Conservation (phyloP, 1,139 yeast genomes). For the Protomyces inouyei region DNA sequence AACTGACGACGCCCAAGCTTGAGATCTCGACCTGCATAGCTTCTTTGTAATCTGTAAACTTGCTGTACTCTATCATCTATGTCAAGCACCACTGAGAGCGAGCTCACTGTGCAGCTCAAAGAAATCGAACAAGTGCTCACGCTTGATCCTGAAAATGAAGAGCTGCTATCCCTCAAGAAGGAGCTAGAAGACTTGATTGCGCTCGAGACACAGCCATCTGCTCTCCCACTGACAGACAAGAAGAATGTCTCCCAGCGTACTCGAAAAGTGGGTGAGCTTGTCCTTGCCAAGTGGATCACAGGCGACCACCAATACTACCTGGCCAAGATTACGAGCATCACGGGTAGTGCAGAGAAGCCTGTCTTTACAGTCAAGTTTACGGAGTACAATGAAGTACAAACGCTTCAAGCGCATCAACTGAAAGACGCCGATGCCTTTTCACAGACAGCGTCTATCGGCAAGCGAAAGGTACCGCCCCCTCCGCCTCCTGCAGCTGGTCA, state of each 20-base stretch:
- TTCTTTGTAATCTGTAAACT: no score
- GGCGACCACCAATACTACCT: slow-evolving; percentile 37
- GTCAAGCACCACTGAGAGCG: slow-evolving; percentile 36
- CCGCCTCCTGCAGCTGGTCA: slow-evolving; percentile 25
- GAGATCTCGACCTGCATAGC: no score
- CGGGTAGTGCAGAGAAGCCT: slow-evolving; percentile 37
- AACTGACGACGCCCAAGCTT: no score
- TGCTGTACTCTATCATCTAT: neutral
- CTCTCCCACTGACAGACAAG: neutral
- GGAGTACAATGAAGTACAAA: slow-evolving; percentile 35
- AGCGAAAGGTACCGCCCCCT: neutral
- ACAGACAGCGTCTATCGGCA: neutral
- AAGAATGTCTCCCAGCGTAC: neutral
- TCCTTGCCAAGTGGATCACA: slow-evolving; percentile 36
- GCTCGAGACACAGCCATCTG: neutral
- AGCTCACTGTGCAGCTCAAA: slow-evolving; percentile 39
- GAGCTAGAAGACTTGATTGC: slow-evolving; percentile 40
- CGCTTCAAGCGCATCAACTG: slow-evolving; percentile 35
- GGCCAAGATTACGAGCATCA: slow-evolving; percentile 37
- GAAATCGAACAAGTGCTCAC: slow-evolving; percentile 37
- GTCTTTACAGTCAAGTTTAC: slow-evolving; percentile 37
- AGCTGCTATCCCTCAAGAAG: slow-evolving; percentile 37
- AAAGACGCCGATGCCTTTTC: slow-evolving; percentile 27
- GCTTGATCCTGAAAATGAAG: slow-evolving; percentile 38
- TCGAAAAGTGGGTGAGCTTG: slow-evolving; percentile 35